Evolutionary conservation across 1,284 basidiomycete species (phyloP).

Genomic region (Inonotus obliquus): DNA sequence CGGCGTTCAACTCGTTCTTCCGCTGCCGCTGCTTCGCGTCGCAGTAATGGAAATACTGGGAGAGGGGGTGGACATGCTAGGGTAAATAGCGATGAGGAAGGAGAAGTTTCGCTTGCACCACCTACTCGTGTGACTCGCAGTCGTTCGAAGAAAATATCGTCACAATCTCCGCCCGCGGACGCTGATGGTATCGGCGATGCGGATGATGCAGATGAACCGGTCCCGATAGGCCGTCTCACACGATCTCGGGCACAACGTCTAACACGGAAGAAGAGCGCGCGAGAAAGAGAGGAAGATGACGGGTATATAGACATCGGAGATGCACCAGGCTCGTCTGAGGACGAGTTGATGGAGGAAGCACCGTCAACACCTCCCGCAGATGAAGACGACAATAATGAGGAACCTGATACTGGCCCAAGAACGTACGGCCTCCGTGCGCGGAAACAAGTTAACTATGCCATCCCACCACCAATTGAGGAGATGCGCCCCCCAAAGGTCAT

Average conservation of each 20-base stretch:
- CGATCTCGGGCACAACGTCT: neutral
- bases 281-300: slow-evolving; percentile 25
- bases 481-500: slow-evolving; percentile 38
- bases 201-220: slow-evolving; percentile 4
- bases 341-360: slow-evolving; percentile 18
- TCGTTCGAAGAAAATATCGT: slow-evolving; percentile 11
- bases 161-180: neutral
- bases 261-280: slow-evolving; percentile 10
- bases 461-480: slow-evolving; percentile 71
- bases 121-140: slow-evolving; percentile 9
- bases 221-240: slow-evolving; percentile 1
- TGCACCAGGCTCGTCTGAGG: slow-evolving; percentile 22
- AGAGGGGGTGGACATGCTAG: slow-evolving; percentile 5
- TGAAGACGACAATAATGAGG: slow-evolving; percentile 20
- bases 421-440: slow-evolving; percentile 64
- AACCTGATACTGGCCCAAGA: slow-evolving; percentile 25
- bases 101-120: slow-evolving; percentile 6
- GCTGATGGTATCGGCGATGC: neutral
- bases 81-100: slow-evolving; percentile 20
- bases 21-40: neutral
- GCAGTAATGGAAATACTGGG: neutral
- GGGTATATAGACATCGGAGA: slow-evolving; percentile 20
- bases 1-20: neutral
- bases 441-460: slow-evolving; percentile 65
- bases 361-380: slow-evolving; percentile 15